Evolutionary conservation across 257 asterid genomes (phyloP), one percentile per base, ranked within the genome.

Genomic region (Fraxinus quadrangulata): DNA sequence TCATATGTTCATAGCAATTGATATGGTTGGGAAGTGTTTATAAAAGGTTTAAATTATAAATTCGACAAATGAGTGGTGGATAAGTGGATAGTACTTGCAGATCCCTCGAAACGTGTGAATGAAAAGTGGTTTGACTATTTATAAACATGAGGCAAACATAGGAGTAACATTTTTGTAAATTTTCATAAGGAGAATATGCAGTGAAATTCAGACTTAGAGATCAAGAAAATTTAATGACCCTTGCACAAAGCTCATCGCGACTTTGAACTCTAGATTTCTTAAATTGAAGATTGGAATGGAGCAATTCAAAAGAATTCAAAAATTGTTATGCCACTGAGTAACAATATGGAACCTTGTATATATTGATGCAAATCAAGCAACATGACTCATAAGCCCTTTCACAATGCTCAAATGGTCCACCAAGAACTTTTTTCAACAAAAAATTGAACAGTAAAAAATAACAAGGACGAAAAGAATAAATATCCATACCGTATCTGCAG

Each of bases 401-500:
- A 68, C 54, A 17, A 34, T 72, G 40, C 59, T 59, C 51, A 34
- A 5, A 51, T 45, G n/a, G 10, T 8, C 17, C 40, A 49, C 61
- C 74, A 54, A 65, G 47, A 59, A 74, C 37, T 12, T 24, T 31
- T 26, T 51, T 19, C 40, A 61, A 59, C 31, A 12, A 49, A 72
- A 24, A 31, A 42, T 16, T 3, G 61, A 69, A 49, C 1, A 23
- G 5, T 63, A 3, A 63, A 63, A 56, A 69, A 21, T 63, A 26
- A 72, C n/a, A 14, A n/a, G 21, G 17, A 75, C 30, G 19, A 72
- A 81, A 36, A 70, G 70, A 65, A 49, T 17, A 73, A 74, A 34
- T 66, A 65, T 81, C 79, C 91, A 83, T 92, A 92, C 98, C 76
- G 97, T 89, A 76, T 94, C 98, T 81, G 97, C 97, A 77, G 98